A percentile compares a stretch with the other conserved stretches of the same genome.
These are phyloP conservation scores for Tricholoma flavovirens DNA, from an alignment of 768 basidiomycete species.

Conservation along the genomic window DNA sequence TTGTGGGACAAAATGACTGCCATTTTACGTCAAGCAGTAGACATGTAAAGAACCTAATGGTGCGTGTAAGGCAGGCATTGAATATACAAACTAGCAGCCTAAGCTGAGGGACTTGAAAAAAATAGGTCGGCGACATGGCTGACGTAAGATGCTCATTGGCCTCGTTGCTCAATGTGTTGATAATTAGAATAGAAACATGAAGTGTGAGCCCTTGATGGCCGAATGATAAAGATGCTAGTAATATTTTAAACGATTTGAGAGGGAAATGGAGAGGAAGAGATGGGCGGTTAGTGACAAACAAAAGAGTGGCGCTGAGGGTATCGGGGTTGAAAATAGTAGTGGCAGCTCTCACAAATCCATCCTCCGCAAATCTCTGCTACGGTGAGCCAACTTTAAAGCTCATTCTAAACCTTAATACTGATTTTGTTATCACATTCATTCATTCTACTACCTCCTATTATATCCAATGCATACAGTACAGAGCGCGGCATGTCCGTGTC, in stretches of 20 bases:
- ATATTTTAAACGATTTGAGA: background rate
- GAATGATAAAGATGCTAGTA: background rate
- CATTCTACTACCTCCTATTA: background rate
- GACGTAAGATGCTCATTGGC: slow-evolving; percentile 11
- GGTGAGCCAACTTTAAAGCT: slow-evolving; percentile 66
- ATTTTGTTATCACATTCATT: background rate
- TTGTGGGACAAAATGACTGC: background rate
- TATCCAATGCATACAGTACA: background rate
- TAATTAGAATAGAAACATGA: background rate
- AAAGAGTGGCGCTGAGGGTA: slow-evolving; percentile 10
- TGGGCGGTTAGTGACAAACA: slow-evolving; percentile 26
- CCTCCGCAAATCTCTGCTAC: slow-evolving; percentile 56
- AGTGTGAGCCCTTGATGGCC: background rate
- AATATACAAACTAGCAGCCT: too few species aligned
- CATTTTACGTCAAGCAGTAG: too few species aligned
- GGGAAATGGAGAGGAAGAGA: slow-evolving; percentile 3
- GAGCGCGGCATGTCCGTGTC: slow-evolving; percentile 36
- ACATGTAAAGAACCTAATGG: too few species aligned
- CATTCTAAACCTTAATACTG: slow-evolving; percentile 58
- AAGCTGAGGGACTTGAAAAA: slow-evolving; percentile 14
- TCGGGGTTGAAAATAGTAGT: slow-evolving; percentile 38
- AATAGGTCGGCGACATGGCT: slow-evolving; percentile 19
- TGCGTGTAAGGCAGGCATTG: too few species aligned
- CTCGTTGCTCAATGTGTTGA: background rate
- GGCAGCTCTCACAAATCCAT: slow-evolving; percentile 39